Base-by-base conservation (phyloP, 2,329 filamentous ascomycete species). In the Daldinia sp. region DNA sequence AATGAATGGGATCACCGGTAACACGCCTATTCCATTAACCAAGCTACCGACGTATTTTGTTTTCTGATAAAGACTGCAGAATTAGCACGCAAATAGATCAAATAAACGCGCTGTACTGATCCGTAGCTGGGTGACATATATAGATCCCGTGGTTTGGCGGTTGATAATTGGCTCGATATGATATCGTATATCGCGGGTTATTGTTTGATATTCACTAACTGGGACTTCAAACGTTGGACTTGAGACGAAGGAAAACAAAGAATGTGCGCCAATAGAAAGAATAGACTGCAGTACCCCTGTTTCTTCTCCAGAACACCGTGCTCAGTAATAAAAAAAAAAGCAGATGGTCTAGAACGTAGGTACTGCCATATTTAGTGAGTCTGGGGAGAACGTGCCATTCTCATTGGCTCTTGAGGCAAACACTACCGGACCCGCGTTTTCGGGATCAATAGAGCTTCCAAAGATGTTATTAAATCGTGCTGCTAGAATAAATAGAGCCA, bases 191-290 rank as follows among this genome's bases (percentile, higher is more conserved):
- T n/a, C n/a, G n/a, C n/a, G n/a, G n/a, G n/a, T n/a, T n/a, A 34
- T 41, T n/a, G 50, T 63, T 65, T 65, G 62, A 63, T 67, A 17
- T 60, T 56, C 58, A 41, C 51, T 32, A 11, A 41, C 51, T 32
- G 10, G 58, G 55, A 48, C 15, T 55, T 60, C 53, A 55, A 66
- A 63, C 49, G 17, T 47, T n/a, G 3, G 54, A 51, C 49, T 54
- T 61, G 62, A 63, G 62, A 67, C 62, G 58, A 57, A 57, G 25
- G 39, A 54, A 45, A 30, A 34, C 11, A 25, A 41, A 23, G n/a
- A 13, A 11, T 35, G 41, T 17, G 51, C 55, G 48, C 47, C 32
- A 47, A 49, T n/a, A 39, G 29, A 37, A 57, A 34, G 15, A 49
- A 49, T 57, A 50, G 23, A 34, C 45, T 34, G 21, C 11, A 21